Percentiles rank a stretch among this genome's conserved stretches.
Conservation (phyloP, 2,329 filamentous ascomycete species). For the Pseudophaeomoniella oleicola region DNA sequence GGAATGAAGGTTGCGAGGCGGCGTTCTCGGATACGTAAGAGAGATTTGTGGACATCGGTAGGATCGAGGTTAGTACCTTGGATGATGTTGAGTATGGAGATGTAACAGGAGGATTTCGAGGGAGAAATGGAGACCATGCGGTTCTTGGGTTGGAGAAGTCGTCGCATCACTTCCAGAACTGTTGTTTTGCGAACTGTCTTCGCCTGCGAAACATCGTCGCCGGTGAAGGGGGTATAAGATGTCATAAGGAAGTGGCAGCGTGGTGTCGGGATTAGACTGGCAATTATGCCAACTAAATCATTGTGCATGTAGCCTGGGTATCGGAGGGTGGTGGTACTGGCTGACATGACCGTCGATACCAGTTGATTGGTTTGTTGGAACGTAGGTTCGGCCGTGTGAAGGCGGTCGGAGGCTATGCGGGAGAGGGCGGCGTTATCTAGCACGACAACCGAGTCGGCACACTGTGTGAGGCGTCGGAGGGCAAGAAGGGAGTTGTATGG, state of each 20-base stretch:
- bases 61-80: conserved; percentile 88
- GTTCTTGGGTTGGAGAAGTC: conserved; percentile 92
- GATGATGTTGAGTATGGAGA: conserved; percentile 96
- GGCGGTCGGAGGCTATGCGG: conserved; percentile 80
- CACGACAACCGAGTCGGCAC: conserved; percentile 94
- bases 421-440: conserved; percentile 90
- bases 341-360: conserved; percentile 96
- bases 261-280: conserved; percentile 88
- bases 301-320: conserved; percentile 99
- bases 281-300: conserved; percentile 91
- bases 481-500: conserved; percentile 94
- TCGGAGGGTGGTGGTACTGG: conserved; percentile 85
- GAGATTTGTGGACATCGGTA: conserved; percentile 93
- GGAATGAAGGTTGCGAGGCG: conserved; percentile 92
- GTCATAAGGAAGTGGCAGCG: conserved; percentile 98
- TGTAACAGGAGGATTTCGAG: conserved; percentile 96
- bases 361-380: conserved; percentile 97
- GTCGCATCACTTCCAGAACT: conserved; percentile 91
- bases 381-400: conserved; percentile 89
- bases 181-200: conserved; percentile 98
- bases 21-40: conserved; percentile 88
- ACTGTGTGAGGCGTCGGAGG: conserved; percentile 81
- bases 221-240: conserved; percentile 93
- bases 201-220: conserved; percentile 88
- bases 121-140: conserved; percentile 96